Evolutionary conservation across 208 protist species (phyloP).

Genomic region (Trypanosoma platydactyli): DNA sequence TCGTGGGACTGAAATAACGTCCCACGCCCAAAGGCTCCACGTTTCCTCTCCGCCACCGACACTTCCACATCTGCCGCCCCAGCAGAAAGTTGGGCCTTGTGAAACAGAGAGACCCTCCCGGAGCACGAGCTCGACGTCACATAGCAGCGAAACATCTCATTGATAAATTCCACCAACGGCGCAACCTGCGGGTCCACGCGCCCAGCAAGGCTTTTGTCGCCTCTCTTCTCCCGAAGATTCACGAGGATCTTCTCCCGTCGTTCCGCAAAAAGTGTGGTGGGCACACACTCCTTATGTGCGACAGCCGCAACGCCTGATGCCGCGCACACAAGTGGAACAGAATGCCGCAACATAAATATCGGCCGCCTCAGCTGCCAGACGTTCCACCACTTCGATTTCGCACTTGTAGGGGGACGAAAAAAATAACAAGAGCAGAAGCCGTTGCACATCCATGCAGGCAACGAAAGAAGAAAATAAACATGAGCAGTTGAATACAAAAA

Average conservation of each 20-base stretch:
- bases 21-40: constrained; percentile 59
- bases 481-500: too few species aligned
- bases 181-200: constrained; percentile 62
- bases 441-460: too few species aligned
- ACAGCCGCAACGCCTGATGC: neutral
- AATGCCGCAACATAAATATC: too few species aligned
- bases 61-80: neutral
- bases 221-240: constrained; percentile 46
- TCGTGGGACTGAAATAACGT: constrained; percentile 79
- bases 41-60: constrained; percentile 44
- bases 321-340: too few species aligned
- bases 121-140: constrained; percentile 84
- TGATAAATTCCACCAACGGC: constrained; percentile 53
- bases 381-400: too few species aligned
- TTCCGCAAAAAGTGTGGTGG: constrained; percentile 36
- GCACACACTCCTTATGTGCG: constrained; percentile 7
- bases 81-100: constrained; percentile 42
- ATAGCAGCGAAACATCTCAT: constrained; percentile 54
- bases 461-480: neutral
- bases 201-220: constrained; percentile 81
- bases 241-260: constrained; percentile 45
- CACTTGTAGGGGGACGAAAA: neutral
- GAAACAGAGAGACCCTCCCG: constrained; percentile 72
- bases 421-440: neutral
- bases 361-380: too few species aligned